Base-by-base conservation (phyloP, 129 eudicot genomes). In the Oenanthe sinensis region DNA sequence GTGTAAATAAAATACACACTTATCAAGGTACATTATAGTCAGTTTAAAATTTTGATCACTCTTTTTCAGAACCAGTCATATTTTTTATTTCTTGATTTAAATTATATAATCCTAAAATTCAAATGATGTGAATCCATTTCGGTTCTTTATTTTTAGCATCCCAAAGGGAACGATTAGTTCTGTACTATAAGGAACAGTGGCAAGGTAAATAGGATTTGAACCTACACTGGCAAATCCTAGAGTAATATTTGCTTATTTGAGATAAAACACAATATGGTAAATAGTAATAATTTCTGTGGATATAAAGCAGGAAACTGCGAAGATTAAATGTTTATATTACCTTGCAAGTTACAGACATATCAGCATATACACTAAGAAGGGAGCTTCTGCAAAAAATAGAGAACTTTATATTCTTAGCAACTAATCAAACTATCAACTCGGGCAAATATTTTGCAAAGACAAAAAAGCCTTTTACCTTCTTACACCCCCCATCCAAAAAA, bases 331-430 rank as follows among this genome's bases (percentile, higher is more conserved):
- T 48, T 13, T 13, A 20, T 5, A 30, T 80, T 87, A 93, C 98
- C 99, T 96, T 96, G 78, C 99, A 96, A 68, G 99, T 87, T 47
- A 92, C 96, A 22, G 99, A 96, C 99, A 96, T 96, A 87, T 96
- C 99, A 78, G 99, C 99, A 83, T 96, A 96, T 39, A 96, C 99
- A 85, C 99, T 96, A 70, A 96, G 96, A 82, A 96, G 99, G 67
- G 89, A 83, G 74, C 98, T 94, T 82, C 97, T 93, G 91, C 88
- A 93, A 77, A 67, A 74, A 33, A 47, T n/a, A 52, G 22, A 13
- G 75, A 44, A 42, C 22, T 49, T 49, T 19, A 50, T 17, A 50
- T 50, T 50, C 22, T 16, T 50, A 50, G n/a, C 17, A 50, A 33
- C 36, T 33, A 33, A 33, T 33, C 36, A 33, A 33, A 17, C 58